phyloP scores from a whole-genome alignment of 352 stramenopile species.

The Phytophthora litchii region DNA sequence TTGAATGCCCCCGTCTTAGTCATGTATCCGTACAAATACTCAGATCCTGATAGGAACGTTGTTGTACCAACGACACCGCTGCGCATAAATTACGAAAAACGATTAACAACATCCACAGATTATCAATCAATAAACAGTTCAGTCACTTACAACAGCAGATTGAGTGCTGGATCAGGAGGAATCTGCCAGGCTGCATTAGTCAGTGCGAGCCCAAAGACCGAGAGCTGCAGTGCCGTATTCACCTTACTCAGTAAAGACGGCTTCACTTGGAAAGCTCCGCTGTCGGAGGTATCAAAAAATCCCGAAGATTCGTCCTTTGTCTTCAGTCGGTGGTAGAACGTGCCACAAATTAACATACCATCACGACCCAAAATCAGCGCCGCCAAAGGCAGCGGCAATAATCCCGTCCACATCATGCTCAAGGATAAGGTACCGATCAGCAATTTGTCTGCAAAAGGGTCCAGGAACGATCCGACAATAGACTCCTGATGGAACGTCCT shows the following conservation, averaged over 20 bases:
- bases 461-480: slow-evolving; percentile 82
- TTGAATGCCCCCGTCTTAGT: slow-evolving; percentile 74
- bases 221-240: slow-evolving; percentile 83
- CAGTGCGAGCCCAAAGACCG: slow-evolving; percentile 72
- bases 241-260: slow-evolving; percentile 77
- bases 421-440: slow-evolving; percentile 77
- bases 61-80: slow-evolving; percentile 74
- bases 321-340: slow-evolving; percentile 76
- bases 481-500: slow-evolving; percentile 79
- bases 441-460: slow-evolving; percentile 85
- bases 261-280: slow-evolving; percentile 71
- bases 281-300: slow-evolving; percentile 84
- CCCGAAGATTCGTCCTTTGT: slow-evolving; percentile 70
- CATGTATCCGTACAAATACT: slow-evolving; percentile 80
- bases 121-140: too few relatives aligned
- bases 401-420: slow-evolving; percentile 71
- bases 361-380: slow-evolving; percentile 78
- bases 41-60: slow-evolving; percentile 75
- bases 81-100: slow-evolving; percentile 4
- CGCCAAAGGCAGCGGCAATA: slow-evolving; percentile 69
- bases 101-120: neutral
- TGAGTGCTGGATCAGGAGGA: slow-evolving; percentile 55
- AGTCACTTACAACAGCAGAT: slow-evolving; percentile 67
- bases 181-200: slow-evolving; percentile 80
- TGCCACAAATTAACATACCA: slow-evolving; percentile 73